These are phyloP conservation scores for Ceriops zippeliana DNA, from an alignment of 345 rosid species.

Conservation along the genomic window DNA sequence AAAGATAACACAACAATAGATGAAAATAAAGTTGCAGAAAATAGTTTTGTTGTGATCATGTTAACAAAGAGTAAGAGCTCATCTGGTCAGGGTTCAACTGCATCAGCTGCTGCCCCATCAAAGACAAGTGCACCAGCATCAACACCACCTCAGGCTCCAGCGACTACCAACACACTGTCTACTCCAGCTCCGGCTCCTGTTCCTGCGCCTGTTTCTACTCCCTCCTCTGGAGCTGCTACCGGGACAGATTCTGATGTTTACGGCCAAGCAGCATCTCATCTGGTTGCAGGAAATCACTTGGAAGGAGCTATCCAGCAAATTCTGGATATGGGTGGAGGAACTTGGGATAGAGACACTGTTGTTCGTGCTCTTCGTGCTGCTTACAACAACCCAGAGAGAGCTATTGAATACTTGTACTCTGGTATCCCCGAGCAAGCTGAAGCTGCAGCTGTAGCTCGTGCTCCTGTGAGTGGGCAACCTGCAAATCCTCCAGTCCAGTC, in stretches of 20 bases:
- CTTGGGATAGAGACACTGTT: slow-evolving; percentile 87
- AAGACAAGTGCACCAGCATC: slow-evolving; percentile 39
- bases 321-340: slow-evolving; percentile 95
- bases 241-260: slow-evolving; percentile 48
- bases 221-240: slow-evolving; percentile 24
- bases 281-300: slow-evolving; percentile 78
- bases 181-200: slow-evolving; percentile 9
- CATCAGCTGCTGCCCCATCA: slow-evolving; percentile 43
- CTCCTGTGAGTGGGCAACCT: slow-evolving; percentile 44
- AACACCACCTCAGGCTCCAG: slow-evolving; percentile 42
- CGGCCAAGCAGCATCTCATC: slow-evolving; percentile 82
- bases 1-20: slow-evolving; percentile 69
- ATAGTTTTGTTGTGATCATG: slow-evolving; percentile 81
- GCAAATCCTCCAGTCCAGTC: slow-evolving; percentile 47
- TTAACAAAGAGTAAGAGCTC: slow-evolving; percentile 63
- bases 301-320: slow-evolving; percentile 85
- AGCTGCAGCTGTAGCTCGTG: slow-evolving; percentile 44
- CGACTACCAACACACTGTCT: slow-evolving; percentile 36
- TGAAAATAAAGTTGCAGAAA: slow-evolving; percentile 67
- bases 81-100: slow-evolving; percentile 50
- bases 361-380: slow-evolving; percentile 92
- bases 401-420: slow-evolving; percentile 92
- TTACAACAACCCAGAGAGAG: slow-evolving; percentile 91
- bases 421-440: slow-evolving; percentile 87
- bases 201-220: slow-evolving; percentile 18